phyloP scores from a whole-genome alignment of 306 rosid genomes.

The Amphicarpaea edgeworthii region DNA sequence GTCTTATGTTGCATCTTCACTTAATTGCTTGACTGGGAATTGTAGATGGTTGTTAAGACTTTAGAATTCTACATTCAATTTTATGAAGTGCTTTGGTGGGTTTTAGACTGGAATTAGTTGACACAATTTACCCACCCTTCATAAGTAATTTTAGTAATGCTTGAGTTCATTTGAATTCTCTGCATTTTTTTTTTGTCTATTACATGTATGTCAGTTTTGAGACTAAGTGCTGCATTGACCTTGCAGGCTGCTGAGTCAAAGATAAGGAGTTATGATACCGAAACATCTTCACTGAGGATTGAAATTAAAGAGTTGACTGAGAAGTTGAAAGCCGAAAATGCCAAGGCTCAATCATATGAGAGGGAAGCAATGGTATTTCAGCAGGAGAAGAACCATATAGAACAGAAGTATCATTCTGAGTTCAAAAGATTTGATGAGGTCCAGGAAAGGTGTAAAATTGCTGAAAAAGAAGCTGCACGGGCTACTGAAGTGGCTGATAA shows the following conservation, averaged over 20 bases:
- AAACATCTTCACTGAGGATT: slow-evolving; percentile 65
- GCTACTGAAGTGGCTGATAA: slow-evolving; percentile 89
- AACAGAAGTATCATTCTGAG: slow-evolving; percentile 76
- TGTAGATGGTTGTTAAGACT: neutral
- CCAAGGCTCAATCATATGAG: slow-evolving; percentile 78
- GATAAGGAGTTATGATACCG: slow-evolving; percentile 76
- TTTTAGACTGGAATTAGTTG: neutral
- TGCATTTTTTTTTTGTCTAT: neutral
- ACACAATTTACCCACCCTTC: slow-evolving; percentile 21
- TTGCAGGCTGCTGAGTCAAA: slow-evolving; percentile 89
- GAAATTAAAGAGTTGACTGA: slow-evolving; percentile 71
- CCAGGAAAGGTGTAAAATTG: slow-evolving; percentile 78
- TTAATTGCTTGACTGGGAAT: neutral
- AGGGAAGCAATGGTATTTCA: slow-evolving; percentile 68
- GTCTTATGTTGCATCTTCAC: slow-evolving; percentile 20
- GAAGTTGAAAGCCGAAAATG: slow-evolving; percentile 67
- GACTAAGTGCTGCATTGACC: slow-evolving; percentile 30
- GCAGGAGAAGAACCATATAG: slow-evolving; percentile 82
- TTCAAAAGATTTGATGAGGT: slow-evolving; percentile 83
- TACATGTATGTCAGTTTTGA: neutral
- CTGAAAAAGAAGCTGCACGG: slow-evolving; percentile 79
- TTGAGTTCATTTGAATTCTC: neutral
- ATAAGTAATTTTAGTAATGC: neutral
- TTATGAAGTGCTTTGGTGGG: neutral
- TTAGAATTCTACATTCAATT: neutral